These are phyloP conservation scores for Aspergillus incahuasiensis DNA, from an alignment of 495 filamentous ascomycete genomes.

Conservation along the genomic window DNA sequence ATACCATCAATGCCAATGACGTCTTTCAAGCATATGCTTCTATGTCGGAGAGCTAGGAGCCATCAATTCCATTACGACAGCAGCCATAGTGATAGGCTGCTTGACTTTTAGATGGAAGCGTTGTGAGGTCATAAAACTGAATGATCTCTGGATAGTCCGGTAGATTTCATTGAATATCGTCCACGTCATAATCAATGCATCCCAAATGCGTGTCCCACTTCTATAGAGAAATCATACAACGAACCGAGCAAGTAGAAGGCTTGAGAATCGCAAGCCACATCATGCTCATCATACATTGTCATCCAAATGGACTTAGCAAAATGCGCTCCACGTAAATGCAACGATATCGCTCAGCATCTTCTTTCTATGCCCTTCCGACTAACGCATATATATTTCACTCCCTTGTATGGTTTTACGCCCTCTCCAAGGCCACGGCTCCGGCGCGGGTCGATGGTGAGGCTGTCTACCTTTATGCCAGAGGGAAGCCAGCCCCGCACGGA, in stretches of 20 bases:
- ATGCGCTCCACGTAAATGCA: conserved; percentile 4
- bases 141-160: neutral
- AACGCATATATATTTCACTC: conserved; percentile 93
- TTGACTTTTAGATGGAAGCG: neutral
- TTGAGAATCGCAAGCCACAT: neutral
- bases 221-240: neutral
- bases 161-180: neutral
- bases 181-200: neutral
- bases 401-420: conserved; percentile 91
- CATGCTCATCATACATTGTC: neutral
- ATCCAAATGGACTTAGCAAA: conserved; percentile 1
- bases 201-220: neutral
- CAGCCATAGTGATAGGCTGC: neutral
- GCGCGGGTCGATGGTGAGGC: conserved; percentile 75
- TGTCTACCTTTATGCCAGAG: conserved; percentile 91
- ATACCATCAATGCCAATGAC: conserved; percentile 6
- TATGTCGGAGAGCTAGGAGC: neutral
- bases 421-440: conserved; percentile 84
- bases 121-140: neutral
- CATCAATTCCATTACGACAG: neutral
- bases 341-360: conserved; percentile 25
- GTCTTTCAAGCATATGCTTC: neutral
- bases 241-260: neutral
- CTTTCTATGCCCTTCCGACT: conserved; percentile 80
- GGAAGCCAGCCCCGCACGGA: conserved; percentile 90